Evolutionary conservation across 495 filamentous ascomycete genomes (phyloP).

Genomic region (Tuber aestivum): DNA sequence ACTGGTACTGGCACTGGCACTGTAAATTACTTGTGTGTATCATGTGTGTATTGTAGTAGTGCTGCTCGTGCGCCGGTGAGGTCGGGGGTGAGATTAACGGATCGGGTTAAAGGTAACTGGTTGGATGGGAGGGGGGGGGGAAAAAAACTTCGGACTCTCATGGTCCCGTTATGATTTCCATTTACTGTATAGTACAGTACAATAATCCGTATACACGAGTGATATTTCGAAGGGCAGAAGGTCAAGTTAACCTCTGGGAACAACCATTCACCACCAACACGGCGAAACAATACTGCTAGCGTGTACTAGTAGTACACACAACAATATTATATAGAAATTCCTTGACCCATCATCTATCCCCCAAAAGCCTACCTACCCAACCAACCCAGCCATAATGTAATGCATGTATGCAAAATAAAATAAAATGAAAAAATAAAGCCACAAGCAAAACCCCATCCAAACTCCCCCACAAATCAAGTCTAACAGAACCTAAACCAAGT

Average conservation of each 20-base stretch:
- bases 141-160: too few species aligned
- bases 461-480: background rate
- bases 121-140: too few species aligned
- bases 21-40: too few species aligned
- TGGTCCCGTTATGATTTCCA: too few species aligned
- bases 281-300: background rate
- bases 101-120: too few species aligned
- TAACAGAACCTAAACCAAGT: slow-evolving; percentile 18
- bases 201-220: background rate
- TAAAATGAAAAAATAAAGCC: background rate
- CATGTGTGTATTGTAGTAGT: too few species aligned
- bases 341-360: background rate
- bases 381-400: background rate
- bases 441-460: slow-evolving; percentile 3
- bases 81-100: too few species aligned
- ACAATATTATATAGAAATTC: background rate
- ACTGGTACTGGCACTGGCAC: too few species aligned
- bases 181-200: too few species aligned
- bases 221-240: background rate
- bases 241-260: background rate
- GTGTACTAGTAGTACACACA: background rate
- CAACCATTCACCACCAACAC: background rate
- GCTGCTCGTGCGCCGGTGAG: too few species aligned
- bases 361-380: background rate
- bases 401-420: background rate